Percentiles rank a stretch among this genome's conserved stretches.
These are phyloP conservation scores for Schrenkiella parvula DNA, from an alignment of 345 rosid genomes.

Conservation along the genomic window DNA sequence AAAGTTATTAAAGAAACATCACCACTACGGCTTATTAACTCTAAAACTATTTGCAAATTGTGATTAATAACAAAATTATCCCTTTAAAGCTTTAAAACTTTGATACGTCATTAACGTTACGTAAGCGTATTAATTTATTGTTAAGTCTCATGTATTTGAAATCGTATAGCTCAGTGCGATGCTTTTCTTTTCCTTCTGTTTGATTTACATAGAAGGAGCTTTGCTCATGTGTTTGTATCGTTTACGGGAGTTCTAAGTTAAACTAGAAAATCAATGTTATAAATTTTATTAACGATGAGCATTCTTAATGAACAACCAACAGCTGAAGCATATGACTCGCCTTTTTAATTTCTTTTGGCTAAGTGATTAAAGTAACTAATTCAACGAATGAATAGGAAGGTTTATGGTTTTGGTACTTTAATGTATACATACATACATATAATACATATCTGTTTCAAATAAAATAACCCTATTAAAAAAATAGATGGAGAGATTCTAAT, in stretches of 20 bases:
- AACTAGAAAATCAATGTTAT: background rate
- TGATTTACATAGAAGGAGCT: background rate
- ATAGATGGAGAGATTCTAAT: slow-evolving; percentile 3
- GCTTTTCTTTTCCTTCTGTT: background rate
- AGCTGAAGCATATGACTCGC: background rate
- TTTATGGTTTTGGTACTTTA: background rate
- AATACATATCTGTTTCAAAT: background rate
- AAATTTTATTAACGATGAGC: background rate
- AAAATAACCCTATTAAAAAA: background rate
- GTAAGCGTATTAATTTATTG: background rate
- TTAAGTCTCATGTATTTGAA: background rate
- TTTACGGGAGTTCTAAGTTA: background rate
- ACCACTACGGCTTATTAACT: background rate
- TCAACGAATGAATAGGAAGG: background rate
- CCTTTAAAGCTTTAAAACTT: background rate
- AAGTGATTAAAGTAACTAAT: background rate
- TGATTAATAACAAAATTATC: background rate
- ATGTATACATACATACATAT: background rate
- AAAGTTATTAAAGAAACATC: background rate
- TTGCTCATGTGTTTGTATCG: background rate
- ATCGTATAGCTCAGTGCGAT: background rate
- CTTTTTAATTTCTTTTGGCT: background rate
- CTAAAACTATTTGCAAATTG: background rate
- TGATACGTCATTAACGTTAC: slow-evolving; percentile 8
- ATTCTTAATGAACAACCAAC: background rate